Base-by-base conservation (phyloP, 306 rosid species). In the Argentina anserina region DNA sequence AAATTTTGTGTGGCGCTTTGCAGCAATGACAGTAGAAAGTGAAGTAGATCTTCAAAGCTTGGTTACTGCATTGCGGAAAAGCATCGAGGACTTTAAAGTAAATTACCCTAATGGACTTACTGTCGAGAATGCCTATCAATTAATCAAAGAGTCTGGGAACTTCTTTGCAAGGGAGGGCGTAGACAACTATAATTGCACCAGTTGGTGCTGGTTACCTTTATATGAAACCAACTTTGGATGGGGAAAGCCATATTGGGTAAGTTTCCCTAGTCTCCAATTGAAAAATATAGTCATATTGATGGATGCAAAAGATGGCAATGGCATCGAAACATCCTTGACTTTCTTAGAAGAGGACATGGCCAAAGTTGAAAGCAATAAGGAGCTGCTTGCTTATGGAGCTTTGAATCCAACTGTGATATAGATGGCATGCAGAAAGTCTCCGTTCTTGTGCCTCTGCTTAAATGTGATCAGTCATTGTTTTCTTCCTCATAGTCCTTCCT, bases 221-320 rank as follows among this genome's bases (percentile, higher is more conserved):
- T 81, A 73, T 39, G 68, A 65, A 6, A 23, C 31, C 33, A 55
- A 77, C 55, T 73, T 81, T 29, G 81, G 81, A 46, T 77, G 79
- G 81, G 85, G 85, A 36, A 55, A 77, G 52, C 82, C 85, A n/a
- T 34, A 39, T 1, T 77, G 85, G 85, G 76, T 69, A 8, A 63
- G 77, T 18, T 34, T 65, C 28, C 52, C 28, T 0, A 47, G 70
- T 12, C 0, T 33, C 31, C 31, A 3, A 14, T 9, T n/a, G 11
- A 56, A 75, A 67, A 75, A 71, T 34, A 18, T n/a, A 3, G n/a
- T 82, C 31, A 0, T 60, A 4, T 63, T 82, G 40, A 66, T 62
- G 52, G 83, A 79, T 28, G 7, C 72, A 3, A 79, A 33, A 61
- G 66, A 77, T 12, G 78, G 78, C 2, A 23, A 67, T 7, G 86